Evolutionary conservation across 768 basidiomycete genomes (phyloP).

Genomic region (Xerocomellus amylosporus): DNA sequence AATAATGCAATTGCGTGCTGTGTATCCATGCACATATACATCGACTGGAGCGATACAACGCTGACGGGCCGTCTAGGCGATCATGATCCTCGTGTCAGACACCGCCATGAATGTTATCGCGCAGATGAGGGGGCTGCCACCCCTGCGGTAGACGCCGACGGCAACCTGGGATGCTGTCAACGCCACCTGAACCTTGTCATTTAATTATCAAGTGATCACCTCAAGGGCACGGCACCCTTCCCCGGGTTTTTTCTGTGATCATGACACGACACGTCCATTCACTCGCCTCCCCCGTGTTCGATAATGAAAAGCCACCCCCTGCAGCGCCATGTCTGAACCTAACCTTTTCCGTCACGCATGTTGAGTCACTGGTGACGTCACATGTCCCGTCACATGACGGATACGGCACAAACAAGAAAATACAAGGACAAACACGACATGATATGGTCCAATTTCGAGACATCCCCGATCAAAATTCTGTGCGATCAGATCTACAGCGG

Average conservation of each 20-base stretch:
- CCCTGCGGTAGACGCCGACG: conserved; percentile 19
- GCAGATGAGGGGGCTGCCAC: neutral
- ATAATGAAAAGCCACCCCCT: conserved; percentile 16
- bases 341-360: conserved; percentile 14
- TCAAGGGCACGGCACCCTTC: conserved; percentile 12
- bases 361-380: conserved; percentile 21
- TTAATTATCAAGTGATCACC: conserved; percentile 17
- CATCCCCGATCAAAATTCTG: conserved; percentile 37
- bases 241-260: conserved; percentile 13
- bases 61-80: conserved; percentile 4
- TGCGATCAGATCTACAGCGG: conserved; percentile 29
- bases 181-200: conserved; percentile 32
- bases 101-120: conserved; percentile 12
- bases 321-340: conserved; percentile 22
- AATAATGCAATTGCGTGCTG: conserved; percentile 8
- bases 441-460: conserved; percentile 12
- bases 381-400: conserved; percentile 19
- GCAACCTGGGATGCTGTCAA: conserved; percentile 10
- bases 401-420: conserved; percentile 15
- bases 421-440: conserved; percentile 19
- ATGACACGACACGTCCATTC: neutral
- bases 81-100: conserved; percentile 15
- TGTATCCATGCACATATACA: neutral
- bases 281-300: conserved; percentile 5
- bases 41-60: conserved; percentile 1